Evolutionary conservation across 2,329 filamentous ascomycete genomes (phyloP).

Genomic region (Trichophyton verrucosum): DNA sequence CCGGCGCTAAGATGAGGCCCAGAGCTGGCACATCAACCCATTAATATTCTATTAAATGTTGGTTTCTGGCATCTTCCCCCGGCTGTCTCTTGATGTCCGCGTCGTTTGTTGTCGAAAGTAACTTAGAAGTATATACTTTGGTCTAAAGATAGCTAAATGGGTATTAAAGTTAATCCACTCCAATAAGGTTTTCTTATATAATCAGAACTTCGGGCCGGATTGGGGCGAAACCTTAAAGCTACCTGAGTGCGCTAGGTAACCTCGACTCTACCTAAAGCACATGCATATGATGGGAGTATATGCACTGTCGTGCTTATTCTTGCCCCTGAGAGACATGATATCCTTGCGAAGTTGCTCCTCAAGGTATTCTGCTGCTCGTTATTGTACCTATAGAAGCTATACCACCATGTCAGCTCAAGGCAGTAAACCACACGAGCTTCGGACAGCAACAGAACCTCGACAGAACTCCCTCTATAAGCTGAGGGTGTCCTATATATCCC

Average conservation of each 20-base stretch:
- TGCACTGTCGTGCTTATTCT: no score
- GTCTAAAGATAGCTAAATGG: neutral
- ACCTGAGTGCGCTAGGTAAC: no score
- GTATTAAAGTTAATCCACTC: neutral
- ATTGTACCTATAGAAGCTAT: neutral
- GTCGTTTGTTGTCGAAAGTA: neutral
- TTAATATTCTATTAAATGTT: neutral
- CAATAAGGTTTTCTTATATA: neutral
- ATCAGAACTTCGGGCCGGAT: neutral
- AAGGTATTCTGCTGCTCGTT: neutral
- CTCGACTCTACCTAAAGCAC: no score
- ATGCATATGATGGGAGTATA: no score
- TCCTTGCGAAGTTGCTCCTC: neutral
- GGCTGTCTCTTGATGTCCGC: neutral
- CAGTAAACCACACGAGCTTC: conserved; percentile 48
- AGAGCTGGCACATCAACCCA: neutral
- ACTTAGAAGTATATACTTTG: neutral
- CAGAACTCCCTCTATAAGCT: conserved; percentile 53
- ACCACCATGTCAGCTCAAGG: neutral
- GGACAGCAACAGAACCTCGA: conserved; percentile 62
- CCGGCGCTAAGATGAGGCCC: neutral
- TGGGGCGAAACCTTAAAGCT: neutral
- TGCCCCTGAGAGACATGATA: neutral
- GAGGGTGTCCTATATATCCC: conserved; percentile 46
- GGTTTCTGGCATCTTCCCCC: neutral